Percentiles rank a stretch among this genome's conserved stretches.
phyloP scores from a whole-genome alignment of 1,284 basidiomycete species.

The Marasmius tenuissimus region DNA sequence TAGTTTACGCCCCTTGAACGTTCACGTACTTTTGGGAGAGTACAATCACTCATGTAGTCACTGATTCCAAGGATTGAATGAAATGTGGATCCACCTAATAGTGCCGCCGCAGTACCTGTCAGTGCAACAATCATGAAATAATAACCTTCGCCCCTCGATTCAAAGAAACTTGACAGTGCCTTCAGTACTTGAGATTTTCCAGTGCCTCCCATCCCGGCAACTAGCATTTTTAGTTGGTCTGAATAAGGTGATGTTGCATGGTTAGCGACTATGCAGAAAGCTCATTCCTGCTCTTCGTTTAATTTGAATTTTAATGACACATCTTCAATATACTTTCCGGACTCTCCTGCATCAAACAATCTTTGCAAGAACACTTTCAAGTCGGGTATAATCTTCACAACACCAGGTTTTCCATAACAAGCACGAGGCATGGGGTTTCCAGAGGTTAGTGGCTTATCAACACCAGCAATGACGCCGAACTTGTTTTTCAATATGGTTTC shows the following conservation, averaged over 20 bases:
- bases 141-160: background rate
- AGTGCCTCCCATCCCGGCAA: conserved; percentile 31
- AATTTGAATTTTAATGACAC: background rate
- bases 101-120: background rate
- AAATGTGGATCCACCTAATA: background rate
- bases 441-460: no score
- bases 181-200: conserved; percentile 35
- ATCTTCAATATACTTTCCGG: no score
- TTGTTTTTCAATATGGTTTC: no score
- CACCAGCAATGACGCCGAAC: no score
- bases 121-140: background rate
- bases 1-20: conserved; percentile 6
- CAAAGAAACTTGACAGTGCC: conserved; percentile 17
- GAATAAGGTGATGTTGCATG: conserved; percentile 15
- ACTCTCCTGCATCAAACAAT: no score
- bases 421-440: no score
- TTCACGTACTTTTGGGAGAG: background rate
- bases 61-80: background rate
- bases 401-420: no score
- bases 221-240: conserved; percentile 27
- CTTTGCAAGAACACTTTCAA: no score
- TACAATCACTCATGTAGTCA: background rate
- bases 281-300: conserved; percentile 18
- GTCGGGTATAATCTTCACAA: no score
- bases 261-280: conserved; percentile 28